These are phyloP conservation scores for Geranium brycei DNA, from an alignment of 345 rosid genomes.

Conservation along the genomic window DNA sequence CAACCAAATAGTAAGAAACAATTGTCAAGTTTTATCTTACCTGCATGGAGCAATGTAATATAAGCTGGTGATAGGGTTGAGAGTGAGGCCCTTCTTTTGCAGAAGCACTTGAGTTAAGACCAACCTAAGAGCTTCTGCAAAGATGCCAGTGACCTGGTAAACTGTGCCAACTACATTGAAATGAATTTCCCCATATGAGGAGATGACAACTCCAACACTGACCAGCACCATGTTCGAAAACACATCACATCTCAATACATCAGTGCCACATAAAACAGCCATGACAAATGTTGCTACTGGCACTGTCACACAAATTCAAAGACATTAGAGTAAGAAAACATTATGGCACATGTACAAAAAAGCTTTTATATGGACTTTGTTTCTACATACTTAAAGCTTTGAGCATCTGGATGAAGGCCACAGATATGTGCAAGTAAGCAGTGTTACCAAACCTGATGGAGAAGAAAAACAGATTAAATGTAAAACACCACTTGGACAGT, in stretches of 20 bases:
- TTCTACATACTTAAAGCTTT: constrained; percentile 79
- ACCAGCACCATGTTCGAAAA: constrained; percentile 88
- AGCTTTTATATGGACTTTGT: constrained; percentile 3
- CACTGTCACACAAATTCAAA: constrained; percentile 46
- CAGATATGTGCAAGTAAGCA: constrained; percentile 82
- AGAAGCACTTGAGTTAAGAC: constrained; percentile 92
- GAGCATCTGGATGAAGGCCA: constrained; percentile 98
- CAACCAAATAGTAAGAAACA: background rate
- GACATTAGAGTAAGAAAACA: constrained; percentile 10
- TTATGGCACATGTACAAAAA: constrained; percentile 2
- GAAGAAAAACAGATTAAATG: background rate
- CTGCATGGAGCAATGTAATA: constrained; percentile 99
- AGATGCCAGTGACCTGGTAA: constrained; percentile 89
- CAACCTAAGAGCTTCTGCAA: constrained; percentile 95
- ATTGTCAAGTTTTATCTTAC: constrained; percentile 19
- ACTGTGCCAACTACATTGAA: constrained; percentile 83
- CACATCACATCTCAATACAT: constrained; percentile 79
- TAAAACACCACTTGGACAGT: too few species aligned
- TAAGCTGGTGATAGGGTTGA: constrained; percentile 89
- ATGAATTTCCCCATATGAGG: constrained; percentile 94
- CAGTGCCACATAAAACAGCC: constrained; percentile 88
- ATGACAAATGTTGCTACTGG: constrained; percentile 83
- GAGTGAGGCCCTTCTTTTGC: constrained; percentile 80
- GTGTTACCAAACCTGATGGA: constrained; percentile 86
- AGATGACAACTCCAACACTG: constrained; percentile 89